A percentile compares a stretch with the other conserved stretches of the same genome.
These are phyloP conservation scores for Mycena haematopus DNA, from an alignment of 768 basidiomycete genomes.

Conservation along the genomic window DNA sequence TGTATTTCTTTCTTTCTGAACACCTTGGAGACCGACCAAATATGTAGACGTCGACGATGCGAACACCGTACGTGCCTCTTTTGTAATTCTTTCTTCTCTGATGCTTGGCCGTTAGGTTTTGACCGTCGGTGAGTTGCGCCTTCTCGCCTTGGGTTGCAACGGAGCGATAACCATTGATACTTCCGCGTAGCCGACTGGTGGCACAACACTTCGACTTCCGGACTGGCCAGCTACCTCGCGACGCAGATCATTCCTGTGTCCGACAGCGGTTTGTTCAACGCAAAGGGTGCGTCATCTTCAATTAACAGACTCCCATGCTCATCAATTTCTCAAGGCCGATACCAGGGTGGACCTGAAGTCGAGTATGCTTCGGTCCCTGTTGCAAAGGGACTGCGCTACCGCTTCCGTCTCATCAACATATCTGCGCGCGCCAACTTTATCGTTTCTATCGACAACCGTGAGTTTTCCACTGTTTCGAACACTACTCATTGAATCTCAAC, in stretches of 20 bases:
- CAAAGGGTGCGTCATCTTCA: slow-evolving; percentile 8
- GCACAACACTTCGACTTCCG: slow-evolving; percentile 12
- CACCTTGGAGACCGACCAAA: neutral
- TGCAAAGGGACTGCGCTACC: slow-evolving; percentile 39
- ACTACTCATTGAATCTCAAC: neutral
- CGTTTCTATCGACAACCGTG: slow-evolving; percentile 36
- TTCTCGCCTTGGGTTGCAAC: slow-evolving; percentile 5
- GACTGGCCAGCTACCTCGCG: slow-evolving; percentile 1
- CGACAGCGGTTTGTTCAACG: slow-evolving; percentile 15
- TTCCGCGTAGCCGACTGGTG: slow-evolving; percentile 42
- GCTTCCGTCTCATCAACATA: slow-evolving; percentile 48
- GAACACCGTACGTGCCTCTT: slow-evolving; percentile 34
- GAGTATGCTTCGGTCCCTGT: slow-evolving; percentile 43
- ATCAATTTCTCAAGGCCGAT: slow-evolving; percentile 40
- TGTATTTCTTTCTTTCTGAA: neutral
- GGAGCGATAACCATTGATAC: neutral
- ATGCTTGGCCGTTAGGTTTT: slow-evolving; percentile 33
- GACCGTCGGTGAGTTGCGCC: slow-evolving; percentile 26
- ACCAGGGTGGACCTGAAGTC: slow-evolving; percentile 36
- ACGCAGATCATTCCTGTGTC: slow-evolving; percentile 19
- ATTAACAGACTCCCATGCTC: slow-evolving; percentile 14
- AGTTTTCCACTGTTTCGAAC: slow-evolving; percentile 14
- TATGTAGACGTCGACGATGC: slow-evolving; percentile 32
- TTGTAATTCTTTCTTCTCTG: no score
- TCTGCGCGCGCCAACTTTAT: slow-evolving; percentile 42